phyloP scores from a whole-genome alignment of 768 basidiomycete species.

The Grammothele lineata region DNA sequence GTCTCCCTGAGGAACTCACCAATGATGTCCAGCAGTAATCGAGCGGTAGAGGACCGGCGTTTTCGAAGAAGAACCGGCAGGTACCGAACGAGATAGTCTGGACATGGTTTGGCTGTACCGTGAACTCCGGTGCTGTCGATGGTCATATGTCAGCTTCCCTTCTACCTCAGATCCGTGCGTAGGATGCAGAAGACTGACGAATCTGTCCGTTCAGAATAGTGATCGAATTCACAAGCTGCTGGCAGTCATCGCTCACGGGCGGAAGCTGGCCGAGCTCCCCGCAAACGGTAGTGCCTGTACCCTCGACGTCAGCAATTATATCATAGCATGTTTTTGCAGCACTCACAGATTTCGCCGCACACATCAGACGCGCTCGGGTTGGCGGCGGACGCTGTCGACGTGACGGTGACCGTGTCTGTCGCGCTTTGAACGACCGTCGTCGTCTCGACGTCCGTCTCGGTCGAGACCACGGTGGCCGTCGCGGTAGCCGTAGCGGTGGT shows the following conservation, averaged over 20 bases:
- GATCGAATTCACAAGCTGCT: constrained; percentile 14
- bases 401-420: constrained; percentile 4
- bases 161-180: too few species aligned
- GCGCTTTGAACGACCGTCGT: constrained; percentile 3
- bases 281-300: constrained; percentile 15
- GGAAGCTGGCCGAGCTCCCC: constrained; percentile 14
- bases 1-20: too few species aligned
- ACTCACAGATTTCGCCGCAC: constrained; percentile 18
- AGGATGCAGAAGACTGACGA: constrained; percentile 6
- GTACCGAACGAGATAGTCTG: constrained; percentile 22
- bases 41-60: constrained; percentile 15
- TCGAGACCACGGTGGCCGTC: neutral
- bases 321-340: too few species aligned
- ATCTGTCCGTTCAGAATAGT: constrained; percentile 15
- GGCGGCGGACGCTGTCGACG: neutral
- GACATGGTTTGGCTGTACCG: constrained; percentile 10
- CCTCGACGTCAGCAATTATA: neutral
- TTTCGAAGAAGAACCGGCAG: constrained; percentile 23
- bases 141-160: too few species aligned
- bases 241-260: constrained; percentile 15
- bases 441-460: neutral
- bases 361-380: constrained; percentile 5
- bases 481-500: neutral
- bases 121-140: constrained; percentile 16
- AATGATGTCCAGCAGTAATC: constrained; percentile 20